Evolutionary conservation across 495 filamentous ascomycete species (phyloP), one percentile per base, ranked within the genome.

Genomic region (Neurospora sp.): DNA sequence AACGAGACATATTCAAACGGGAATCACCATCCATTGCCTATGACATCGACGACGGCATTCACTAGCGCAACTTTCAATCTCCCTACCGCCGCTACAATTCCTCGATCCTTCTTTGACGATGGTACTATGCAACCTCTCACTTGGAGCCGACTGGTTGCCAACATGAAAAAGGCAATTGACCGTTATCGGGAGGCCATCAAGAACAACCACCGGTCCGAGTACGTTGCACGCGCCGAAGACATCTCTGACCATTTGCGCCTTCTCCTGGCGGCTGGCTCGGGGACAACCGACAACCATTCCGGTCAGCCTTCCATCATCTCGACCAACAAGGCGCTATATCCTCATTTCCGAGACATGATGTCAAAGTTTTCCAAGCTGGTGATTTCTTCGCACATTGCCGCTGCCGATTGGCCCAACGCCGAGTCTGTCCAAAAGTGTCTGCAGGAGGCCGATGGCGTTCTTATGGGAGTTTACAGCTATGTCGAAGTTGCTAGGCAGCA

Each of bases 311-410:
- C 96, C n/a, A 98, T 98, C 79, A 99, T 99, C 71, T 96, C 93
- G 9, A 94, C 94, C 9, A 99, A 99, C 82, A 97, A 97, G 82
- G 90, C 93, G 3, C 85, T 99, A 59, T 98, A 98, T 77, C 96
- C 96, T 39, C 94, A 98, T 83, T 99, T 98, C 82, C 89, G 96
- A 69, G 96, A 98, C 78, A 98, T 97, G 91, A 99, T 99, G 96
- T 98, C 96, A 6, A 93, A 96, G 76, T 98, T 98, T 82, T 98
- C 96, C 44, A 99, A 98, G 81, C 86, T 99, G 44, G 96, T 99
- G 31, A 88, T 99, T 41, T 98, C 95, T 27, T 98, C 96, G n/a
- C 96, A 98, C 80, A 97, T 98, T 78, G 96, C 96, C 42, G 93
- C 95, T 31, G 91, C 95, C 39, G 96, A 98, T 80, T 98, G 92